These are phyloP conservation scores for Podospora conica DNA, from an alignment of 495 filamentous ascomycete genomes.

Conservation along the genomic window DNA sequence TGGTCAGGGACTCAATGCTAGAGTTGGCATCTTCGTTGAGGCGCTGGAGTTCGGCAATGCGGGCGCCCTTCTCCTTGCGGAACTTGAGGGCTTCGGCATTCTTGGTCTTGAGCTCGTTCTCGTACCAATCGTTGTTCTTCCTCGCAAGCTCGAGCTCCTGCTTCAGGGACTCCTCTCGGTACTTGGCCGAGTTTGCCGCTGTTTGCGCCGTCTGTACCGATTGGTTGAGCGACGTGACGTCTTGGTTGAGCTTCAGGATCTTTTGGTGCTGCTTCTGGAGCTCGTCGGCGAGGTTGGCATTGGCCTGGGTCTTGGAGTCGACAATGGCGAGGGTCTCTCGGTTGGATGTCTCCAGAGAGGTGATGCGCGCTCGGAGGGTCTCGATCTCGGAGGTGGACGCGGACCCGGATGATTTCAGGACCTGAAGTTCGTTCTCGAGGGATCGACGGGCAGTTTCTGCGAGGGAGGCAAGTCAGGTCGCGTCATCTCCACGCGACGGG, in stretches of 20 bases:
- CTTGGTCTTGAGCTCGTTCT: slow-evolving; percentile 84
- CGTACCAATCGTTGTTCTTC: slow-evolving; percentile 86
- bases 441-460: slow-evolving; percentile 35
- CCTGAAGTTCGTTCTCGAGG: slow-evolving; percentile 75
- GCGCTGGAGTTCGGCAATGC: slow-evolving; percentile 79
- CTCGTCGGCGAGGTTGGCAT: slow-evolving; percentile 79
- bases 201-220: slow-evolving; percentile 73
- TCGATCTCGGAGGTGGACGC: slow-evolving; percentile 71
- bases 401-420: slow-evolving; percentile 67
- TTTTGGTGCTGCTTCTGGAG: slow-evolving; percentile 84
- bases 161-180: slow-evolving; percentile 79
- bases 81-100: slow-evolving; percentile 77
- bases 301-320: slow-evolving; percentile 81
- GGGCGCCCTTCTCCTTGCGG: slow-evolving; percentile 87
- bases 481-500: not conserved
- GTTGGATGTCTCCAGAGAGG: slow-evolving; percentile 83
- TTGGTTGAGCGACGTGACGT: slow-evolving; percentile 73
- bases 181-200: slow-evolving; percentile 66
- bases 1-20: slow-evolving; percentile 66
- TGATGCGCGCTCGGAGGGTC: slow-evolving; percentile 68
- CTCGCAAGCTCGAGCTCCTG: slow-evolving; percentile 84
- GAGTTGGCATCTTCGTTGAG: slow-evolving; percentile 77
- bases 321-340: slow-evolving; percentile 80
- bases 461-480: slow-evolving; percentile 3
- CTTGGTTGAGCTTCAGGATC: slow-evolving; percentile 70